Evolutionary conservation across 352 stramenopile genomes (phyloP), one percentile per base, ranked within the genome.

Genomic region (Phytopythium oedochilum): DNA sequence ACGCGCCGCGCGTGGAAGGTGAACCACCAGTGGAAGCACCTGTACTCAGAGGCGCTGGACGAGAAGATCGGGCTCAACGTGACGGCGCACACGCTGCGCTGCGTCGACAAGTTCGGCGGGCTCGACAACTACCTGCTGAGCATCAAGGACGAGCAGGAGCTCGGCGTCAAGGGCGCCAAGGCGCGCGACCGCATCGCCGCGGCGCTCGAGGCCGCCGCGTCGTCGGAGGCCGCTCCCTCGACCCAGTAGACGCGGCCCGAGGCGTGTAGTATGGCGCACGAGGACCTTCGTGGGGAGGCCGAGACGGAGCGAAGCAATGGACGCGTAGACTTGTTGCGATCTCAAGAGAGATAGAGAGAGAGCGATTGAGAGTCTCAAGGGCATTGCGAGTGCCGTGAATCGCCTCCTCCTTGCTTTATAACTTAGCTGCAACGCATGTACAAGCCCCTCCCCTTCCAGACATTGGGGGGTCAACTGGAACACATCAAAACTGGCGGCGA

Each of bases 101-200:
- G 81, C 51, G 91, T 98, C 59, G 94, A 98, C 78, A 97, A 97
- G 71, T 72, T 65, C 31, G 94, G 94, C 36, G 92, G 92, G 8
- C 75, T 98, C 57, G 94, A 98, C 74, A 95, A 97, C 66, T 98
- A 98, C 73, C 73, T 98, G 31, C 64, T 98, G 61, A 90, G 80
- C 60, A 83, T 93, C 63, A 96, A 89, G 61, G 73, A 92, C 61
- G 78, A 96, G 57, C 81, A 64, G 46, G 76, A 89, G 9, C 78
- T 90, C 23, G 82, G 82, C 59, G 50, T 84, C 50, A 92, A 90
- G 66, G 82, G 79, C 10, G 67, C 84, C 28, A 57, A 63, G 42
- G 77, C 79, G 4, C 75, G 77, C 54, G 69, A 79, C 61, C 83
- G 79, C 53, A 77, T 92, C 52, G 53, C 64, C 3, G 73, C 78